Percentiles rank a stretch among this genome's conserved stretches.
phyloP scores from a whole-genome alignment of 208 protist genomes.

The Lotmaria passim region DNA sequence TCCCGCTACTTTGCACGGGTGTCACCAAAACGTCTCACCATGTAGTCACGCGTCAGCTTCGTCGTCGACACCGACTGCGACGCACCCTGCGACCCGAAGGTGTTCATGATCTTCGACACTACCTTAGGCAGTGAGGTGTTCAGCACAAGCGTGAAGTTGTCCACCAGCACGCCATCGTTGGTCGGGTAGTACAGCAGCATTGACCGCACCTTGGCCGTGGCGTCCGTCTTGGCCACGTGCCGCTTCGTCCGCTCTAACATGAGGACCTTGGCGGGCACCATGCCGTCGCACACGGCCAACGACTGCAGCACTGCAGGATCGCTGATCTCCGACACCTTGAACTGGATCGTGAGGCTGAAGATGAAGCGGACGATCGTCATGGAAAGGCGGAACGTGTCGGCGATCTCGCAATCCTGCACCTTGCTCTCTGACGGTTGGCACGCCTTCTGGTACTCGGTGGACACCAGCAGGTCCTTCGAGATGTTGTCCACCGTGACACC shows the following conservation, averaged over 20 bases:
- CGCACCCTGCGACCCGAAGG: conserved; percentile 80
- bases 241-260: conserved; percentile 91
- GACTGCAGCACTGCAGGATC: conserved; percentile 54
- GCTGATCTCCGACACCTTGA: conserved; percentile 84
- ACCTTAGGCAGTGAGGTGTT: conserved; percentile 85
- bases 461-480: conserved; percentile 67
- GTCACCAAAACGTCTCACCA: conserved; percentile 70
- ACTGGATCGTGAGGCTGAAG: conserved; percentile 88
- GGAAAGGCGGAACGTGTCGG: conserved; percentile 80
- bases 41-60: conserved; percentile 78
- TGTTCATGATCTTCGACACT: conserved; percentile 80
- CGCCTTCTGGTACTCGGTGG: conserved; percentile 78
- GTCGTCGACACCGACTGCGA: conserved; percentile 74
- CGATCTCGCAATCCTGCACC: conserved; percentile 53
- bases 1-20: conserved; percentile 23
- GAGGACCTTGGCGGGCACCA: conserved; percentile 76
- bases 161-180: conserved; percentile 82
- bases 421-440: conserved; percentile 83
- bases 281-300: conserved; percentile 68
- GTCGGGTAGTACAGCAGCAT: conserved; percentile 89
- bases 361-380: conserved; percentile 83
- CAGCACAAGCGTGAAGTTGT: conserved; percentile 83
- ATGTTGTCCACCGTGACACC: conserved; percentile 58
- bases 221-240: conserved; percentile 75
- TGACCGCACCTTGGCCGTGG: conserved; percentile 88